These are phyloP conservation scores for Kwoniella heveanensis DNA, from an alignment of 768 basidiomycete genomes.

Conservation along the genomic window DNA sequence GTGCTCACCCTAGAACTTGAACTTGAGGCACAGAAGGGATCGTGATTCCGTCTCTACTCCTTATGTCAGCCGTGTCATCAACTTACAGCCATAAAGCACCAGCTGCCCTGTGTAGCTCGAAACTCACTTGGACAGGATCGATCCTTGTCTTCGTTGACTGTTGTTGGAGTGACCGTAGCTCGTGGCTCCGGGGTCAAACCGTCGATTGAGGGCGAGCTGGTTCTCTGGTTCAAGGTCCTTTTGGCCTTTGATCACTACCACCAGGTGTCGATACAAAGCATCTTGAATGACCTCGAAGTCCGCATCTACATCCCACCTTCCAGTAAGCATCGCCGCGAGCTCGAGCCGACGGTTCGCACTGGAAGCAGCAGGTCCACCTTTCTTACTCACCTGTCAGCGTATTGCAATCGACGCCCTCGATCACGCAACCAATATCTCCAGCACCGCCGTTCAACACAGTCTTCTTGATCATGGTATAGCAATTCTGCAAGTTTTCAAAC, in stretches of 20 bases:
- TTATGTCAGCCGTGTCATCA: neutral
- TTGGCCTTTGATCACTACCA: slow-evolving; percentile 7
- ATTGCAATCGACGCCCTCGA: slow-evolving; percentile 2
- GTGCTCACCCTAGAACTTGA: slow-evolving; percentile 15
- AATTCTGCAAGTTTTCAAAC: no score
- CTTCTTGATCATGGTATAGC: neutral
- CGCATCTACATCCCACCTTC: no score
- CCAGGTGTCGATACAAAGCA: slow-evolving; percentile 6
- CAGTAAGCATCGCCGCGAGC: no score
- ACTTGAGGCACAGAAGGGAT: slow-evolving; percentile 20
- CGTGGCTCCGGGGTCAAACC: slow-evolving; percentile 12
- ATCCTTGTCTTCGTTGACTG: slow-evolving; percentile 7
- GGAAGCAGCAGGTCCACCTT: no score
- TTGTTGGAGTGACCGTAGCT: slow-evolving; percentile 16
- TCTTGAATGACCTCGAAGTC: slow-evolving; percentile 6
- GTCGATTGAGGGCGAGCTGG: slow-evolving; percentile 10
- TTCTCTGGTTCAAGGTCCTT: slow-evolving; percentile 2
- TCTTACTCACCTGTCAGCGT: neutral
- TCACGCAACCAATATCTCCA: slow-evolving; percentile 3
- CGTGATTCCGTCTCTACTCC: slow-evolving; percentile 9
- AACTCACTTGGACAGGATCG: slow-evolving; percentile 14
- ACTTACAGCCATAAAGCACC: no score
- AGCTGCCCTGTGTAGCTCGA: no score
- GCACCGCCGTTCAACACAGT: neutral
- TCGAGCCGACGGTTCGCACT: no score